Evolutionary conservation across 805 yeast genomes (phyloP), one percentile per base, ranked within the genome.

Genomic region (Kodamaea laetipori): DNA sequence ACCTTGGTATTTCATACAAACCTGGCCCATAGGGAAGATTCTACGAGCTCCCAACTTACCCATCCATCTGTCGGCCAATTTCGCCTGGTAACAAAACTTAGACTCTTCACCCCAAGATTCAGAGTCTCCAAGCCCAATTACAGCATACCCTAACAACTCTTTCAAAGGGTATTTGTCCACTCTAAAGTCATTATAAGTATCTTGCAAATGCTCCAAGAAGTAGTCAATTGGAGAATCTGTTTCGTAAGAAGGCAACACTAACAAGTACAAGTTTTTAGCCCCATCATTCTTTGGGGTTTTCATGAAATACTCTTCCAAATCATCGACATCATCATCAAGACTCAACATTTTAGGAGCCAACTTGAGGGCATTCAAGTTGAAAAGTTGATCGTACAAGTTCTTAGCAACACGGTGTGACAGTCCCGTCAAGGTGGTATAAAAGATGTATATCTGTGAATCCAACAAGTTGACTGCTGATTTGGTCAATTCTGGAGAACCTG

Each of bases 151-250:
- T 4, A 82, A 72, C 13, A 90, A 61, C 30, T 73, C 64, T 23
- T 77, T 69, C 54, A 90, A 67, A 3, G 97, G 96, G 51, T 79
- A 82, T 48, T 86, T 86, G 57, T 89, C 96, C 25, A 90, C 78
- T 52, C 97, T 74, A 67, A 88, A 88, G 61, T 90, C 97, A 48
- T 84, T 83, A 48, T 79, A 79, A 1, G 95, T 88, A 43, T 90
- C 97, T 49, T 79, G 74, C 51, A 90, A 69, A 34, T 86, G 81
- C 54, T 87, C 95, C 44, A 90, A 67, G 61, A 89, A 88, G 58
- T 81, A 90, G 62, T 90, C 97, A 24, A 90, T 74, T 10, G 97
- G 97, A 1, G 95, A 86, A 61, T 90, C 97, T 0, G 90, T 86
- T 51, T 89, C 97, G 58, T 90, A 90, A 0, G 96, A 88, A 1